A percentile compares a stretch with the other conserved stretches of the same genome.
Evolutionary conservation across 768 basidiomycete genomes (phyloP).

Genomic region (Suillus americanus): DNA sequence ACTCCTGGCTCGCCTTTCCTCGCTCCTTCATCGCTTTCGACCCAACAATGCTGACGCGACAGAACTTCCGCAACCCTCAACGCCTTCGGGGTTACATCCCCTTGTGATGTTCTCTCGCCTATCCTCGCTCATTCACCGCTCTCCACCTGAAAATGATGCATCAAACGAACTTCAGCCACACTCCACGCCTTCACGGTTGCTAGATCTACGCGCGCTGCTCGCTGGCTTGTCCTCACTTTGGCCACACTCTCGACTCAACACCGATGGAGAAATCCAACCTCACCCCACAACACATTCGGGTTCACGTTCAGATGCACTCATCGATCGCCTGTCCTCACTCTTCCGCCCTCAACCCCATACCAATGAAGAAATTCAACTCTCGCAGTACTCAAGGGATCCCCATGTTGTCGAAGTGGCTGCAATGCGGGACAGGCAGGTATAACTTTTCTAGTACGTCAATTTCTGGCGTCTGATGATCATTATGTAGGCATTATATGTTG

Average conservation of each 20-base stretch:
- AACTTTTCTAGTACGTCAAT: not conserved
- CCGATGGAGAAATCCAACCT: not conserved
- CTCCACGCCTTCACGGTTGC: not conserved
- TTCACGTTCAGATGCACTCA: not conserved
- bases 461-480: not conserved
- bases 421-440: not conserved
- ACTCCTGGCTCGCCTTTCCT: not conserved
- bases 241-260: not conserved
- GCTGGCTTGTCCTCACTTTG: too few species aligned
- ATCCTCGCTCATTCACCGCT: not conserved
- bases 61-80: not conserved
- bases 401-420: too few species aligned
- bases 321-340: not conserved
- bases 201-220: too few species aligned
- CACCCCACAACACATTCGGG: not conserved
- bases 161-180: not conserved
- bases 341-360: not conserved
- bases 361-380: too few species aligned
- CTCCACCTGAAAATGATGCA: not conserved
- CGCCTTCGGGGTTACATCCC: not conserved
- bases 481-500: not conserved
- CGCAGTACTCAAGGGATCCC: too few species aligned
- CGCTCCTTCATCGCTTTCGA: not conserved
- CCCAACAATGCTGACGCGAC: not conserved
- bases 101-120: not conserved